Base-by-base conservation (phyloP, 2,329 filamentous ascomycete species). In the Phialophora chinensis region DNA sequence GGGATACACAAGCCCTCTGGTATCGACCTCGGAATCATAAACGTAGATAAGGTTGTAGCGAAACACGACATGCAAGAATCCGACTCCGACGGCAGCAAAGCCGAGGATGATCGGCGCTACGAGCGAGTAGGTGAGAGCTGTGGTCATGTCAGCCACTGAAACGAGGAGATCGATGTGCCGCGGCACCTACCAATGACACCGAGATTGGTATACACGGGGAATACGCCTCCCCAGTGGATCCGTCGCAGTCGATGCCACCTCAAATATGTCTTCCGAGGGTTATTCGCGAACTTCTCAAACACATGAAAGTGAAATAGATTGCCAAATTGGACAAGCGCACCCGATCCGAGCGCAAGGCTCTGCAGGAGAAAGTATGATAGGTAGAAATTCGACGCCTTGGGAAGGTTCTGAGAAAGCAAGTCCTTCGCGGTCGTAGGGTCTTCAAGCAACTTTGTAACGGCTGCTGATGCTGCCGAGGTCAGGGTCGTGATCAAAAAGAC, bases 301-400 rank as follows among this genome's bases (percentile, higher is more conserved):
- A 70, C 62, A 20, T 70, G 62, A 38, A 69, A 69, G 4, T 92
- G 90, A 67, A 94, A 88, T 1, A 89, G 42, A 31, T 63, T 68
- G 60, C 55, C 65, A 27, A 67, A 65, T 31, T 69, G 71, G 35
- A 69, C 62, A 17, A 72, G 65, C 11, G 49, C 50, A 25, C 20
- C n/a, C 93, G 85, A 73, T 90, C 86, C 66, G 27, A 66, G 61
- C 3, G 63, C 90, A 53, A 98, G 76, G 35, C 94, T 95, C 77
- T 98, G 94, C 0, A 99, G 88, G n/a, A 98, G 86, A 73, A 98
- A 96, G 81, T 97, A 99, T 0, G 90, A 93, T 7, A 98, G 90
- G 78, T 97, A 99, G 75, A 97, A 96, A 78, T 96, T 98, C 65
- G 92, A 94, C 0, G 93, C 90, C 70, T 89, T 91, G n/a, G 95